Evolutionary conservation across 345 rosid genomes (phyloP), one percentile per base, ranked within the genome.

Genomic region (Triadica sebifera): DNA sequence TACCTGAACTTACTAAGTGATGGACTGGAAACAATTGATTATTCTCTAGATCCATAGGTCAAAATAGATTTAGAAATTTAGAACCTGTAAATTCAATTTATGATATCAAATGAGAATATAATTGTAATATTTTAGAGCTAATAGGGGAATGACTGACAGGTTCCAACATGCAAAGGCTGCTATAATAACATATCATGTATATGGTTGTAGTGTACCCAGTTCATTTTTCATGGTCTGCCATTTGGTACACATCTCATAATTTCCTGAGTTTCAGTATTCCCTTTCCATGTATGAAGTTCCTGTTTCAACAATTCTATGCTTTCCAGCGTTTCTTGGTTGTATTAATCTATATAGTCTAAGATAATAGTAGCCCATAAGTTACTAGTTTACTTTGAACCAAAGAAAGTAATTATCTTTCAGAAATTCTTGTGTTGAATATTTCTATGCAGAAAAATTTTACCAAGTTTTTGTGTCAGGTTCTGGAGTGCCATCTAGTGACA

Each of bases 401-500:
- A 57, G 22, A 50, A 69, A 12, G 8, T 60, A 12, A 47, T 38
- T 49, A 15, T 45, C 25, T 61, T 72, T 49, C 1, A 46, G 34
- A 29, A 19, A 63, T 10, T 8, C 24, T 12, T 43, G 47, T 59
- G 13, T 22, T 15, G 25, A 49, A 38, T 66, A 37, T 24, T 47
- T 49, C 37, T 75, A 13, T 79, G 10, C 58, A 11, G 17, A 52
- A 29, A 19, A 46, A 41, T 60, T 46, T 76, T 37, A 51, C 34
- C 51, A 46, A 73, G 61, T 72, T 70, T 17, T 64, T 70, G n/a
- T 75, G 69, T 79, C 75, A 89, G 93, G 93, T 89, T 61, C 12
- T 74, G 73, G 87, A 85, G 38, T 89, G 93, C 78, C 75, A 87
- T 74, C 72, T 89, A 72, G 91, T 87, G 34, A 75, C 78, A 52